A percentile compares a stretch with the other conserved stretches of the same genome.
phyloP scores from a whole-genome alignment of 192 early-diverging fungal genomes.

The Coemansia asiatica region DNA sequence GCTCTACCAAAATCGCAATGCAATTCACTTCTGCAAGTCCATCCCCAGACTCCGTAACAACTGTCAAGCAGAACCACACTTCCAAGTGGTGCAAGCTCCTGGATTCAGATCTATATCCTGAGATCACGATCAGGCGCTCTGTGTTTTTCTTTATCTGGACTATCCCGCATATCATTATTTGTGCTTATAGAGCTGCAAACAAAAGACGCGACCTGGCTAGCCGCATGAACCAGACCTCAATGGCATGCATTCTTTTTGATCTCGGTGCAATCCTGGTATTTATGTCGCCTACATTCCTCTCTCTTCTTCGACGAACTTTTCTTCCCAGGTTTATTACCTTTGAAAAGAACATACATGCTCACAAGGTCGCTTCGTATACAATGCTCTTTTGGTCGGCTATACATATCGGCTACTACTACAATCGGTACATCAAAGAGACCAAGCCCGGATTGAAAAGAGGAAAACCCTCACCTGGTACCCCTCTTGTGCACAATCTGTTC shows the following conservation, averaged over 20 bases:
- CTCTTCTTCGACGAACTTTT: conserved; percentile 58
- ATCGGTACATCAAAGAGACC: conserved; percentile 20
- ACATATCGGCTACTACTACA: conserved; percentile 56
- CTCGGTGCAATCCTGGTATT: conserved; percentile 75
- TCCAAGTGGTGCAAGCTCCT: conserved; percentile 14
- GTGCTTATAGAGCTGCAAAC: conserved; percentile 16
- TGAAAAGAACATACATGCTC: conserved; percentile 73
- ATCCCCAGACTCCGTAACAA: not conserved
- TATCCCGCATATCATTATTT: conserved; percentile 37
- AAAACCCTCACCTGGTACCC: conserved; percentile 12
- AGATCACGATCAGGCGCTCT: conserved; percentile 38
- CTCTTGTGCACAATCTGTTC: conserved; percentile 26
- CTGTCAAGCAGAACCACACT: not conserved
- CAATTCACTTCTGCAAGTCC: not conserved
- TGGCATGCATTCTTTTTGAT: conserved; percentile 50
- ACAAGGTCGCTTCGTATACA: conserved; percentile 72
- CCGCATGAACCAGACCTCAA: conserved; percentile 25
- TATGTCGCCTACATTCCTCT: conserved; percentile 75
- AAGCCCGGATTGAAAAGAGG: conserved; percentile 18
- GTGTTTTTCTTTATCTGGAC: conserved; percentile 44
- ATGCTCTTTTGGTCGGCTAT: conserved; percentile 63
- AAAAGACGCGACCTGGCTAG: conserved; percentile 10
- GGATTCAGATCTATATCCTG: conserved; percentile 32
- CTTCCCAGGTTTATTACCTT: conserved; percentile 63
- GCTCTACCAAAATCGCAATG: not conserved